Evolutionary conservation across 1,284 basidiomycete genomes (phyloP).

Genomic region (Ustilago nuda): DNA sequence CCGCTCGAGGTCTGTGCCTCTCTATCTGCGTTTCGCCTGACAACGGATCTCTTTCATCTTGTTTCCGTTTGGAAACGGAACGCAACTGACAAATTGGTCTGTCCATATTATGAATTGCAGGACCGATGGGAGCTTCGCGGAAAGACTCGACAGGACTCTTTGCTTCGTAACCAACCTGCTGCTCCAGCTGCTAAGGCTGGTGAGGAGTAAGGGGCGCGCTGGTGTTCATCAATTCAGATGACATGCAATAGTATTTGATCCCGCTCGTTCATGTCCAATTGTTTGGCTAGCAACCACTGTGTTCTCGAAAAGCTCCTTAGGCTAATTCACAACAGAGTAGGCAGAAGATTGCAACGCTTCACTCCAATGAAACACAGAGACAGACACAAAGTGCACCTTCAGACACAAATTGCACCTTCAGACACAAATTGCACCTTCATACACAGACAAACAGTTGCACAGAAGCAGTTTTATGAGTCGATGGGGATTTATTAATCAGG

Average conservation of each 20-base stretch:
- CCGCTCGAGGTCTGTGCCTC: too few relatives aligned
- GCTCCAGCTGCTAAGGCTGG: conserved; percentile 19
- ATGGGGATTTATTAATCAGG: too few relatives aligned
- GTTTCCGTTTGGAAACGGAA: not conserved
- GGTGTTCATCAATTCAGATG: not conserved
- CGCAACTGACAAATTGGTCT: conserved; percentile 4
- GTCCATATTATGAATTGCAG: conserved; percentile 18
- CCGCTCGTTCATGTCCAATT: too few relatives aligned
- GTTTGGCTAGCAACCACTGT: too few relatives aligned
- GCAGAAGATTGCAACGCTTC: not conserved
- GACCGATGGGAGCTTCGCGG: conserved; percentile 60
- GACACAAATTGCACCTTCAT: not conserved
- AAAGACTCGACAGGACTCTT: conserved; percentile 55
- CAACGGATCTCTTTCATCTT: not conserved
- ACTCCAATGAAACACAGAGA: not conserved
- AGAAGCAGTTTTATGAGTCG: too few relatives aligned
- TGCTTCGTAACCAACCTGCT: conserved; percentile 45
- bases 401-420: too few relatives aligned
- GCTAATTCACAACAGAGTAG: too few relatives aligned
- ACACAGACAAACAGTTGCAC: too few relatives aligned
- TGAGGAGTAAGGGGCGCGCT: conserved; percentile 25
- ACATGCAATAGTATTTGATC: conserved; percentile 9
- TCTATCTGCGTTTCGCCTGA: too few relatives aligned
- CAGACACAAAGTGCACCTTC: not conserved
- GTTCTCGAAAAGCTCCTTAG: too few relatives aligned